Evolutionary conservation across 2,329 filamentous ascomycete genomes (phyloP).

Genomic region (Ophiosphaerella herpotricha): DNA sequence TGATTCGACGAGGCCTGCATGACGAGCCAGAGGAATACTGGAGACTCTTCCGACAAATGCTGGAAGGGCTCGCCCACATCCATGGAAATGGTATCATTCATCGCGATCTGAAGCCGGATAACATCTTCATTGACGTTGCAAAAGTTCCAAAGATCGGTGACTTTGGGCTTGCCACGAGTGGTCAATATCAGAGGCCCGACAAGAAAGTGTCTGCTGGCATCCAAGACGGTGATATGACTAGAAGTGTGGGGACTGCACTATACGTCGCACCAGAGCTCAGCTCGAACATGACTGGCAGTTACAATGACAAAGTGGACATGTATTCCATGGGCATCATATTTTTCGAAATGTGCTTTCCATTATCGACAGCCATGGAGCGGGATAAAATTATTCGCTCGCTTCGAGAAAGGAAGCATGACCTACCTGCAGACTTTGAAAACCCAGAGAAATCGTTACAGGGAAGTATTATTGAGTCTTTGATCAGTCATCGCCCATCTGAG

Average conservation of each 20-base stretch:
- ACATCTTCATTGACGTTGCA: conserved; percentile 90
- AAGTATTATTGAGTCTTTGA: conserved; percentile 76
- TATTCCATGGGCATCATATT: conserved; percentile 97
- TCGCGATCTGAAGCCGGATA: conserved; percentile 94
- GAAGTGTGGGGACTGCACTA: conserved; percentile 75
- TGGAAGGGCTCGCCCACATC: conserved; percentile 89
- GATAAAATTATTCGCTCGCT: conserved; percentile 70
- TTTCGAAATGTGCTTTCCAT: conserved; percentile 87
- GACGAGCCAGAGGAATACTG: conserved; percentile 79
- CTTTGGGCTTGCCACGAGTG: conserved; percentile 91
- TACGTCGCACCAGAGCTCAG: conserved; percentile 94
- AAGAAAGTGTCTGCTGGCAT: conserved; percentile 48
- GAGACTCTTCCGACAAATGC: conserved; percentile 86
- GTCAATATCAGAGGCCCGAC: conserved; percentile 69
- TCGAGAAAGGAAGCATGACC: conserved; percentile 66
- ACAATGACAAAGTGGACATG: conserved; percentile 98
- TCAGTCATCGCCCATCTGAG: conserved; percentile 81
- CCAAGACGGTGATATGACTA: conserved; percentile 66
- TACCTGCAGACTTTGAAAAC: conserved; percentile 74
- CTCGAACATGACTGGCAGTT: conserved; percentile 73
- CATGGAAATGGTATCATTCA: conserved; percentile 92
- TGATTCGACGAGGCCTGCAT: conserved; percentile 76
- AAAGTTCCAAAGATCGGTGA: conserved; percentile 96
- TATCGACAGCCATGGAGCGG: conserved; percentile 67
- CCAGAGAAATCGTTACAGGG: conserved; percentile 72